Evolutionary conservation across 1,139 yeast species (phyloP), one percentile per base, ranked within the genome.

Genomic region (Debaryomyces sp.): DNA sequence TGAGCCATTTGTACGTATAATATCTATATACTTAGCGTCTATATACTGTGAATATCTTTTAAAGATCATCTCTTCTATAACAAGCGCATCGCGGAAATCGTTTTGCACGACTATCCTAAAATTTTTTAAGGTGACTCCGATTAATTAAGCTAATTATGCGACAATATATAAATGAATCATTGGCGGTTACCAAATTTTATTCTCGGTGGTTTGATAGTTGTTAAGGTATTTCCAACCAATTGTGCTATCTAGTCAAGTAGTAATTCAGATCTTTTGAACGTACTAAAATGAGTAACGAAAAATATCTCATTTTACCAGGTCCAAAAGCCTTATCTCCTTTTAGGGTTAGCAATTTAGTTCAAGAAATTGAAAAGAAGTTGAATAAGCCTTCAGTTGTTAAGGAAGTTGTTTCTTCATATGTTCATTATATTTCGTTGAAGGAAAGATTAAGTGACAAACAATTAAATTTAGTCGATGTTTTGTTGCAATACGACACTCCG

Each of bases 301-400:
- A 60, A 41, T 73, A 68, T 69, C 77, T 87, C 66, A 78, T 87
- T 57, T 77, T 89, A 57, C 87, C 96, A 45, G 99, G 99, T 51
- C 96, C 97, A 46, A 81, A 81, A 64, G 98, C 97, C 54, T 79
- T 92, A 64, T 91, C 98, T 46, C 81, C 80, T 46, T 94, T 94
- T 70, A 83, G 99, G 71, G 84, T 91, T 58, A 81, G 82, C 53
- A 85, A 80, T 58, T 77, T 91, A 71, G 75, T 83, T 58, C 80
- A 81, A 60, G 92, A 87, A 60, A 82, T 92, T 70, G 88, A 89
- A 70, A 79, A 79, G 52, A 78, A 84, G 50, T 82, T 87, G 54
- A 82, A 82, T 63, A 79, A 87, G 24, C 47, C 64, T 18, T 73
- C 82, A 17, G 84, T 86, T 46, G 87, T 90, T 47, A 80, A 80